Conservation (phyloP, 2,329 filamentous ascomycete genomes). For the Colletotrichum tabaci region DNA sequence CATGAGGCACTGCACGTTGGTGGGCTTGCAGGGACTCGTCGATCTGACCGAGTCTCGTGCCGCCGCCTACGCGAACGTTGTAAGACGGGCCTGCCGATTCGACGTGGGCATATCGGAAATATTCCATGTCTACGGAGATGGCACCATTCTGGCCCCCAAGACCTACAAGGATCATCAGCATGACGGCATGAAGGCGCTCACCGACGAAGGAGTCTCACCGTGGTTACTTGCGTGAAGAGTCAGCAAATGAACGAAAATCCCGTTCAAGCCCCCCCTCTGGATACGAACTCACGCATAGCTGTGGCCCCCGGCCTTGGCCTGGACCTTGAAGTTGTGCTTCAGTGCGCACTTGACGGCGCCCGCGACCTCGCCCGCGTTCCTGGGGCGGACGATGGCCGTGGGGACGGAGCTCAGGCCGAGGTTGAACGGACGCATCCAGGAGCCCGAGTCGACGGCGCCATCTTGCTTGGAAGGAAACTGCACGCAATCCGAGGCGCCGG, state of each 20-base stretch:
- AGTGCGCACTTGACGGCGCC: constrained; percentile 70
- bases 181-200: too few species aligned
- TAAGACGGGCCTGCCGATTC: constrained; percentile 57
- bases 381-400: constrained; percentile 69
- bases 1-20: constrained; percentile 71
- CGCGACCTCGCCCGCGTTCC: constrained; percentile 66
- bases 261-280: too few species aligned
- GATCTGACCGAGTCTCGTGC: constrained; percentile 65
- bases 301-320: constrained; percentile 75
- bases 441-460: constrained; percentile 22
- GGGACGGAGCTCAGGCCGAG: constrained; percentile 65
- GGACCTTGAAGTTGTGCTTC: constrained; percentile 65
- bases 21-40: constrained; percentile 63
- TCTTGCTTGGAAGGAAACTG: constrained; percentile 55
- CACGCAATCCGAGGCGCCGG: constrained; percentile 60
- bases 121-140: constrained; percentile 67
- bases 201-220: background rate
- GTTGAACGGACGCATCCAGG: constrained; percentile 68
- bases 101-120: constrained; percentile 69
- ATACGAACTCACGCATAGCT: constrained; percentile 67
- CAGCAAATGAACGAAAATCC: background rate
- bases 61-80: constrained; percentile 68
- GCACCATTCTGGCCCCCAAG: constrained; percentile 65
- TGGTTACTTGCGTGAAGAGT: constrained; percentile 12
- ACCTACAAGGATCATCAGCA: constrained; percentile 44